Conservation (phyloP, 139 green algal genomes). For the Tetraselmis chui region DNA sequence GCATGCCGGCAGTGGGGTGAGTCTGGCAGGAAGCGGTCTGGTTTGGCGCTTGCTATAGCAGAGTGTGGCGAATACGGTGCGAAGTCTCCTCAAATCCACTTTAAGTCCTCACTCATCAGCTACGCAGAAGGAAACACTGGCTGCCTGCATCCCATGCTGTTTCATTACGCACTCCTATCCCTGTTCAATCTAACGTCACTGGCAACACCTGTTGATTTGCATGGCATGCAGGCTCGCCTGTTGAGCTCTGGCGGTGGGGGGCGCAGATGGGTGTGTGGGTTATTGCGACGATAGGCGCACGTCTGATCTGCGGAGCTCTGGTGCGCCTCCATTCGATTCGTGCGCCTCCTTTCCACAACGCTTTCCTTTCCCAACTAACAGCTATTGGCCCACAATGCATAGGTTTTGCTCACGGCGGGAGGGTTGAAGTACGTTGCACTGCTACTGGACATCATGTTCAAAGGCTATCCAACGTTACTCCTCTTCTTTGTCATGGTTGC, state of each 20-base stretch:
- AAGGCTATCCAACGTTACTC: conserved; percentile 28
- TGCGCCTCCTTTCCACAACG: neutral
- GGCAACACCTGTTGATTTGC: neutral
- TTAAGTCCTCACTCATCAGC: too few relatives aligned
- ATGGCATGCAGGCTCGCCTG: conserved; percentile 28
- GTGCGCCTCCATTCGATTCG: too few relatives aligned
- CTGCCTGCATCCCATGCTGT: too few relatives aligned
- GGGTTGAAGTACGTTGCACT: conserved; percentile 14
- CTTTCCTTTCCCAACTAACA: neutral
- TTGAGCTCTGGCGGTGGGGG: conserved; percentile 19
- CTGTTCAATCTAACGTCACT: too few relatives aligned
- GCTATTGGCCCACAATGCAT: neutral
- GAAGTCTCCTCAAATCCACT: too few relatives aligned
- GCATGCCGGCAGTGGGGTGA: neutral
- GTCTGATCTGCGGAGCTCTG: conserved; percentile 24
- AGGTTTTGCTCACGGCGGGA: neutral
- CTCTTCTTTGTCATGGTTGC: conserved; percentile 50
- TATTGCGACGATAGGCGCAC: conserved; percentile 25
- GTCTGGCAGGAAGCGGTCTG: neutral
- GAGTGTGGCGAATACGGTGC: conserved; percentile 48
- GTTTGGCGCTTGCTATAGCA: conserved; percentile 8
- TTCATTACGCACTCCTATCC: too few relatives aligned
- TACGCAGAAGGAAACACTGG: too few relatives aligned
- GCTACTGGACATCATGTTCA: conserved; percentile 36
- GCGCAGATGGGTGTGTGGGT: conserved; percentile 47